Base-by-base conservation (phyloP, 768 basidiomycete species). In the Suillus placidus region DNA sequence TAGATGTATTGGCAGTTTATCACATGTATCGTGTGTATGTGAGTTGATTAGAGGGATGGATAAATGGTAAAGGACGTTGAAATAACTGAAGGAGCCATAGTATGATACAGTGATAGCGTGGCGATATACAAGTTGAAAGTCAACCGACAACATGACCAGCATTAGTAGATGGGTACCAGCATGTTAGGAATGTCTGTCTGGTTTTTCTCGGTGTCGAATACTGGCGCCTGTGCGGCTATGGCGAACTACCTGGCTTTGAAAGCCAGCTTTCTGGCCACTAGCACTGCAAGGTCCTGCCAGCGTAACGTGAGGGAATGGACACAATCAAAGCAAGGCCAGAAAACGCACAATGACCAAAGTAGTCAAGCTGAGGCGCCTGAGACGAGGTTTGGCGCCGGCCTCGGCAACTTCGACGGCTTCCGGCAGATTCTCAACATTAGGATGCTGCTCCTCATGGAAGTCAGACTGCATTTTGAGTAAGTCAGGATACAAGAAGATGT, bases 261-360 rank as follows among this genome's bases (percentile, higher is more conserved):
- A 51, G 62, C 47, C 26, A 56, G 3, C 9, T 38, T 69, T 54
- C 67, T 72, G 8, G 16, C 26, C 16, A 68, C 40, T 8, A 68
- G 34, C 43, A 69, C 45, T 4, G 74, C 76, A 12, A 77, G 72
- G 9, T 74, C 74, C 74, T 77, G 49, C 58, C 32, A 9, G 16
- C 30, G 66, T 18, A 38, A 60, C 12, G 37, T 75, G 34, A 69
- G 47, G 18, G n/a, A 45, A n/a, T 1, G 30, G 4, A 37, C 12
- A 5, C 4, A 20, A 51, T 6, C 9, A 23, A 18, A 42, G 55
- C 3, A 51, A 61, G 57, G 32, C 16, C 34, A 23, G 10, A 13
- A 38, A 16, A n/a, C 76, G 68, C 65, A 77, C 74, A 38, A 75
- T 43, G 57, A 71, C 38, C 6, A 77, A 65, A 32, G 66, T 69